Evolutionary conservation across 305 asterid genomes (phyloP), one percentile per base, ranked within the genome.

Genomic region (Fraxinus sp.): DNA sequence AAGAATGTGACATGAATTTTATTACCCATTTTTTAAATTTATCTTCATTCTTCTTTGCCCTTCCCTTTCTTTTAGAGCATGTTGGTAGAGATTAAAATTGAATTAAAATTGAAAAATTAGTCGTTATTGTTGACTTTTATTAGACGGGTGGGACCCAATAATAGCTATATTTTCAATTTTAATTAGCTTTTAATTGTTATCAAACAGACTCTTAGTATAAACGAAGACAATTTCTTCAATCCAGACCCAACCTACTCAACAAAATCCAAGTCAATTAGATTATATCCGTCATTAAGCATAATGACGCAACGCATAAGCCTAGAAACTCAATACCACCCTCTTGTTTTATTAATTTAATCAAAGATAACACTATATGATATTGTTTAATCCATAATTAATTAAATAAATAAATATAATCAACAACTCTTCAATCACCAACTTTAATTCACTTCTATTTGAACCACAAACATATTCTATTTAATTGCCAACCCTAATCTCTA

Each of bases 401-500:
- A 88, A 32, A 70, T 86, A 88, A 32, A 70, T 86, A 83, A 91
- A 80, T 84, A 16, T 77, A 14, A 74, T 75, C 84, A 84, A 86
- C 88, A 79, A 78, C 84, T 83, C 83, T 82, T 68, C 79, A 39
- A 83, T 82, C 78, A 86, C 93, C 90, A 83, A 77, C 89, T 79
- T 66, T 66, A 80, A 79, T 79, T 78, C 66, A 68, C 85, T 71
- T 66, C 66, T 16, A 71, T 74, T 86, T 77, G 74, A 84, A 49
- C 97, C 95, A 93, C 87, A 10, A 75, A 86, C 41, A 72, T 90
- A 77, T 13, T 80, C 70, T 90, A 87, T 55, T 83, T 85, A 80
- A 86, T 79, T 78, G 74, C 43, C 26, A 43, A 26, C 57, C 81
- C 80, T 68, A 66, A 46, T 85, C 71, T 9, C 66, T 41, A 64